These are phyloP conservation scores for Talaromyces stipitatus DNA, from an alignment of 495 filamentous ascomycete species.

Conservation along the genomic window DNA sequence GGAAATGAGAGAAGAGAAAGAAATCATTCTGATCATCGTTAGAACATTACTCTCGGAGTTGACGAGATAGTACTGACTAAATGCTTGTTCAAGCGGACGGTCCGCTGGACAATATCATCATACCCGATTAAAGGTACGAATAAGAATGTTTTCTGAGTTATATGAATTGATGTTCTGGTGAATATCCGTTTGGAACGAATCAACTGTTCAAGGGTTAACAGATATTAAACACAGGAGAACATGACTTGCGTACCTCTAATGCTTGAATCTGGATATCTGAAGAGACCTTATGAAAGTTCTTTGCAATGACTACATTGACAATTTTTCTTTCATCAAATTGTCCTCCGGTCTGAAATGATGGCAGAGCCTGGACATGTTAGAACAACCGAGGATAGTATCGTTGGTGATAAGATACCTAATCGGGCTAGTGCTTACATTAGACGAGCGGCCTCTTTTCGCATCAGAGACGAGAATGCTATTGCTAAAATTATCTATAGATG, in stretches of 20 bases:
- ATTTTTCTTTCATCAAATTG: slow-evolving; percentile 41
- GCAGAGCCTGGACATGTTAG: neutral
- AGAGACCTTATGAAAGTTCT: slow-evolving; percentile 64
- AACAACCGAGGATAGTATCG: neutral
- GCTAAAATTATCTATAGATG: slow-evolving; percentile 73
- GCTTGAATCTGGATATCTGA: slow-evolving; percentile 76
- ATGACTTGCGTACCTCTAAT: slow-evolving; percentile 51
- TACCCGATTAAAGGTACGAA: slow-evolving; percentile 60
- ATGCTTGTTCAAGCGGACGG: slow-evolving; percentile 33
- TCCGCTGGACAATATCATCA: neutral
- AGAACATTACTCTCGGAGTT: slow-evolving; percentile 1
- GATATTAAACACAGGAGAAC: neutral
- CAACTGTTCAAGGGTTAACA: slow-evolving; percentile 44
- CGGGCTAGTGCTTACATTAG: neutral
- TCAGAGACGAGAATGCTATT: slow-evolving; percentile 48
- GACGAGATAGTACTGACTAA: slow-evolving; percentile 27
- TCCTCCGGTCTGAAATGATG: neutral
- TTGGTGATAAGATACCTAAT: neutral
- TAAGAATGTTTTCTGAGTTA: slow-evolving; percentile 72
- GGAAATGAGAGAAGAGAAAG: slow-evolving; percentile 83
- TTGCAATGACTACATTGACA: slow-evolving; percentile 74
- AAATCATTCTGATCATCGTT: slow-evolving; percentile 57
- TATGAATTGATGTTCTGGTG: slow-evolving; percentile 60
- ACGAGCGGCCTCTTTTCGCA: neutral
- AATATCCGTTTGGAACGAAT: slow-evolving; percentile 72